Percentiles rank a stretch among this genome's conserved stretches.
phyloP scores from a whole-genome alignment of 495 filamentous ascomycete genomes.

The Aspergillus campestris region DNA sequence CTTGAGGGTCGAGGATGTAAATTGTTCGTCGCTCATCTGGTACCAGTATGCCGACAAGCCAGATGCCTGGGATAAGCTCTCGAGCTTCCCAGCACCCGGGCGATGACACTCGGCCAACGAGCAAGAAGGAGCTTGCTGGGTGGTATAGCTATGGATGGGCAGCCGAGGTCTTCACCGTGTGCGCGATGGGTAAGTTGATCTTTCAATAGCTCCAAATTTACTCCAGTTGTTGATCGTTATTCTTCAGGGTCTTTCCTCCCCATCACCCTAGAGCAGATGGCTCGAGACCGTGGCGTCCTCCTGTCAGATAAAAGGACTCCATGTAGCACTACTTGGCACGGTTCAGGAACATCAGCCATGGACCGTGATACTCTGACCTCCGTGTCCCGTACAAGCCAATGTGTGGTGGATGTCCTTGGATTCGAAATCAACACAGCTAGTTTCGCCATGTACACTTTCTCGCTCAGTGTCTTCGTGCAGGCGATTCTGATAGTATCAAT shows the following conservation, averaged over 20 bases:
- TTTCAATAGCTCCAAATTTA: background rate
- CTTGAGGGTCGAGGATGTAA: too few relatives aligned
- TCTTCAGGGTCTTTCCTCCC: conserved; percentile 81
- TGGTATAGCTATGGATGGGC: conserved; percentile 98
- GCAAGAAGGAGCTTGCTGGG: conserved; percentile 75
- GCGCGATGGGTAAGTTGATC: conserved; percentile 58
- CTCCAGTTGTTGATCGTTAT: background rate
- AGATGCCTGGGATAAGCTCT: conserved; percentile 8
- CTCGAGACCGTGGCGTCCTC: conserved; percentile 79
- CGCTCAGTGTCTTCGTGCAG: conserved; percentile 81
- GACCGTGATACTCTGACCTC: too few relatives aligned
- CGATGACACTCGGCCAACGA: conserved; percentile 84
- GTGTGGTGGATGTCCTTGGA: conserved; percentile 74
- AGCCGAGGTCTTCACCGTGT: conserved; percentile 95
- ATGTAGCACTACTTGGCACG: conserved; percentile 49
- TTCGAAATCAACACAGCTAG: conserved; percentile 88
- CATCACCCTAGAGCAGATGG: conserved; percentile 90
- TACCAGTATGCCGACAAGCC: conserved; percentile 20
- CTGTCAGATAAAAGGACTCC: conserved; percentile 64
- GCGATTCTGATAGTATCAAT: conserved; percentile 88
- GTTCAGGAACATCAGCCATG: conserved; percentile 14
- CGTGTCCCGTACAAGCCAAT: conserved; percentile 49
- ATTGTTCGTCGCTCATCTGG: too few relatives aligned
- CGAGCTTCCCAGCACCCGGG: conserved; percentile 51
- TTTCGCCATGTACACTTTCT: conserved; percentile 98